phyloP scores from a whole-genome alignment of 768 basidiomycete species.

The Termitomyces sp. region DNA sequence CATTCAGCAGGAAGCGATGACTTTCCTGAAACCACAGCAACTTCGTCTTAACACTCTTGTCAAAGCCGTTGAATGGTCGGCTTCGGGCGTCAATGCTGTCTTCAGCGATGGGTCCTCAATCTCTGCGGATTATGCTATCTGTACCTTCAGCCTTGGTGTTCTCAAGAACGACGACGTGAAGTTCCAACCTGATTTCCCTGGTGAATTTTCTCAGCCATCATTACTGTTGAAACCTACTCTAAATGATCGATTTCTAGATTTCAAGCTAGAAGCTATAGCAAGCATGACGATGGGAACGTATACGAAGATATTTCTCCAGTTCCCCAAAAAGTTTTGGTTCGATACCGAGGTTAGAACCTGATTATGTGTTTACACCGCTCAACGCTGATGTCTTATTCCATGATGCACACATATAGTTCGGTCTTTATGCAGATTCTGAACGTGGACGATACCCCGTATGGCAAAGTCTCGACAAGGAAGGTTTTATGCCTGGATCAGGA shows the following conservation, averaged over 20 bases:
- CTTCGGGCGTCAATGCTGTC: slow-evolving; percentile 39
- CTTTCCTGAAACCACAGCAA: slow-evolving; percentile 46
- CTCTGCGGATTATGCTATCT: slow-evolving; percentile 53
- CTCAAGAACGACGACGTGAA: slow-evolving; percentile 56
- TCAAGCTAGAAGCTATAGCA: slow-evolving; percentile 57
- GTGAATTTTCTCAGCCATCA: slow-evolving; percentile 11
- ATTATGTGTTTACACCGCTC: too few species aligned
- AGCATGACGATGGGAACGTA: slow-evolving; percentile 64
- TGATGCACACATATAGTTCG: slow-evolving; percentile 31
- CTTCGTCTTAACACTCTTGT: slow-evolving; percentile 46
- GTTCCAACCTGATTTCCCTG: slow-evolving; percentile 51
- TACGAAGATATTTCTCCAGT: slow-evolving; percentile 65
- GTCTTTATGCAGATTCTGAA: slow-evolving; percentile 50
- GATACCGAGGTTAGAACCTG: slow-evolving; percentile 26
- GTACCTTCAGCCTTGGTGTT: slow-evolving; percentile 68
- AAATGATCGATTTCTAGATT: slow-evolving; percentile 18
- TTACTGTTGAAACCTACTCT: background rate
- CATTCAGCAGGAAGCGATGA: slow-evolving; percentile 48
- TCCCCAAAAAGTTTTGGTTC: slow-evolving; percentile 54
- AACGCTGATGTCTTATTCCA: background rate
- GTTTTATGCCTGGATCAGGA: slow-evolving; percentile 57
- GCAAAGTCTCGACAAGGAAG: slow-evolving; percentile 54
- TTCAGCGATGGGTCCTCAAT: slow-evolving; percentile 37
- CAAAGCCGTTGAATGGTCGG: slow-evolving; percentile 36
- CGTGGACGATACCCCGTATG: slow-evolving; percentile 65